Conservation (phyloP, 192 early-diverging fungal species). For the Allomyces macrogynus region DNA sequence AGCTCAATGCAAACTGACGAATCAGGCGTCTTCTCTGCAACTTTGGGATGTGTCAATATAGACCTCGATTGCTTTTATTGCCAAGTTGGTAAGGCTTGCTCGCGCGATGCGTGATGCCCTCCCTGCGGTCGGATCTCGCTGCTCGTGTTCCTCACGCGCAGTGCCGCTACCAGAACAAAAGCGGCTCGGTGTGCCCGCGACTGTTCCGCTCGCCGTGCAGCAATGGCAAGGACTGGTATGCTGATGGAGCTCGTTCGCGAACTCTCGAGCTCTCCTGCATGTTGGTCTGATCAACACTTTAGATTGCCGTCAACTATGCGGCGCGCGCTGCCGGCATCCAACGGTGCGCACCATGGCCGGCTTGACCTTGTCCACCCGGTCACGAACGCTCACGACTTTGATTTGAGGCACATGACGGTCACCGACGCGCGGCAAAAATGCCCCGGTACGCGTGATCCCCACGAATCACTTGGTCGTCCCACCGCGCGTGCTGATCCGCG, state of each 20-base stretch:
- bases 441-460: too few species aligned
- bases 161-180: slow-evolving; percentile 34
- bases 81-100: slow-evolving; percentile 44
- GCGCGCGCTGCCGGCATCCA: slow-evolving; percentile 64
- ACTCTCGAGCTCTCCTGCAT: too few species aligned
- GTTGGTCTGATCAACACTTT: slow-evolving; percentile 1
- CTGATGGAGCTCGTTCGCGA: too few species aligned
- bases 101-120: too few species aligned
- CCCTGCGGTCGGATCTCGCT: too few species aligned
- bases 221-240: slow-evolving; percentile 75
- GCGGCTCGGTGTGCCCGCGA: slow-evolving; percentile 39
- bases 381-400: too few species aligned
- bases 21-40: too few species aligned
- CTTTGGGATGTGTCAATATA: not conserved
- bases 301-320: slow-evolving; percentile 50
- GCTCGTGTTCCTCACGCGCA: not conserved
- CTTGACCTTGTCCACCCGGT: too few species aligned
- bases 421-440: slow-evolving; percentile 27
- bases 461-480: too few species aligned
- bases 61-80: slow-evolving; percentile 47
- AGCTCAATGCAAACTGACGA: too few species aligned
- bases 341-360: too few species aligned
- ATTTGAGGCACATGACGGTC: slow-evolving; percentile 28
- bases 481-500: not conserved
- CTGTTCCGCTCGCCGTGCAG: slow-evolving; percentile 60